A percentile compares a stretch with the other conserved stretches of the same genome.
These are phyloP conservation scores for Dactylonectria estremocensis DNA, from an alignment of 2,329 filamentous ascomycete genomes.

Conservation along the genomic window DNA sequence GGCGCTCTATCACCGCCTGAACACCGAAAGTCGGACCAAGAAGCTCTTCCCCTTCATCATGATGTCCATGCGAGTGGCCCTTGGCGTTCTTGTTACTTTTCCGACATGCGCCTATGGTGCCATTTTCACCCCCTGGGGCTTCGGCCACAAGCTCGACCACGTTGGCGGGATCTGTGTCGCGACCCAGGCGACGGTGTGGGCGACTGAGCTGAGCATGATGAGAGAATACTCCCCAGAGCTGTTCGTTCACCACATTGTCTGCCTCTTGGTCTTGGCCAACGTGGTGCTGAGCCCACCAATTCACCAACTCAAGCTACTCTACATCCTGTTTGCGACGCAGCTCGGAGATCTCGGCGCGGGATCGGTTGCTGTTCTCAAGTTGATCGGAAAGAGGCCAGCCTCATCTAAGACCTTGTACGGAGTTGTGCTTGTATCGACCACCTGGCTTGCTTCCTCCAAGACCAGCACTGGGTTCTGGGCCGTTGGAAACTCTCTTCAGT, in stretches of 20 bases:
- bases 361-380: slow-evolving; percentile 39
- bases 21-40: slow-evolving; percentile 27
- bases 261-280: slow-evolving; percentile 42
- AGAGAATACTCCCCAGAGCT: slow-evolving; percentile 39
- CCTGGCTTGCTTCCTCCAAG: slow-evolving; percentile 33
- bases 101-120: slow-evolving; percentile 34
- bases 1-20: slow-evolving; percentile 30
- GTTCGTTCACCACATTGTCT: slow-evolving; percentile 46
- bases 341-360: slow-evolving; percentile 43
- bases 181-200: slow-evolving; percentile 45
- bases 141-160: slow-evolving; percentile 36
- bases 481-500: slow-evolving; percentile 36
- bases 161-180: slow-evolving; percentile 44
- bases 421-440: slow-evolving; percentile 33
- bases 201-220: slow-evolving; percentile 37
- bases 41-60: slow-evolving; percentile 38
- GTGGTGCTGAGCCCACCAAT: slow-evolving; percentile 39
- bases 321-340: slow-evolving; percentile 46
- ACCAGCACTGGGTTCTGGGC: slow-evolving; percentile 37
- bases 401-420: slow-evolving; percentile 37
- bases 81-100: slow-evolving; percentile 32
- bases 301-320: slow-evolving; percentile 47
- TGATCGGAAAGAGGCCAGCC: slow-evolving; percentile 29
- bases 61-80: slow-evolving; percentile 35
- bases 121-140: slow-evolving; percentile 41